These are phyloP conservation scores for Oldenlandia corymbosa DNA, from an alignment of 257 asterid species.

Conservation along the genomic window DNA sequence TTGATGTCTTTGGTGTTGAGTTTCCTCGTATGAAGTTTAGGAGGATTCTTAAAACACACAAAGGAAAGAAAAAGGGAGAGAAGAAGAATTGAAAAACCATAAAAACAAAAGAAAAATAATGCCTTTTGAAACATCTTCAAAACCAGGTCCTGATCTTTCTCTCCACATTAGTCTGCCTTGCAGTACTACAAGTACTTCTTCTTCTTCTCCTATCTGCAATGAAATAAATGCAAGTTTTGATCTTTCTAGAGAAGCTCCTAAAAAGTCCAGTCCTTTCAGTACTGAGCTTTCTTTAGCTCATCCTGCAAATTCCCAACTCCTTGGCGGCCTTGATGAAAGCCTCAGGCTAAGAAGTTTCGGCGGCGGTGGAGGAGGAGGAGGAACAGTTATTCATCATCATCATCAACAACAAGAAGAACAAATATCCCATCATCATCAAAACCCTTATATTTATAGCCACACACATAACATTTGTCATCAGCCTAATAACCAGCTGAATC, in stretches of 20 bases:
- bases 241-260: slow-evolving; percentile 10
- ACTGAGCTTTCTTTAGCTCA: slow-evolving; percentile 73
- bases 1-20: slow-evolving; percentile 14
- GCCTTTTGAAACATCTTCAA: slow-evolving; percentile 47
- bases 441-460: slow-evolving; percentile 33
- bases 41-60: slow-evolving; percentile 1
- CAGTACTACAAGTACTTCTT: slow-evolving; percentile 21
- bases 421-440: slow-evolving; percentile 33
- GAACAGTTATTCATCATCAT: too few relatives aligned
- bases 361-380: slow-evolving; percentile 5
- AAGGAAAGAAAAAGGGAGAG: not conserved
- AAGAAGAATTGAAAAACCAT: not conserved
- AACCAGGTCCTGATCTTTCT: slow-evolving; percentile 67
- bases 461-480: slow-evolving; percentile 4
- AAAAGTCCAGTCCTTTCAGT: slow-evolving; percentile 3
- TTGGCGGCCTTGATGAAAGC: slow-evolving; percentile 13
- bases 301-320: slow-evolving; percentile 22
- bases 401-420: slow-evolving; percentile 21
- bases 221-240: slow-evolving; percentile 25
- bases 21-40: slow-evolving; percentile 21
- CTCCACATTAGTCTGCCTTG: slow-evolving; percentile 73
- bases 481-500: slow-evolving; percentile 26
- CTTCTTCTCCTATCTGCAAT: slow-evolving; percentile 32
- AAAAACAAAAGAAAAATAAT: slow-evolving; percentile 11
- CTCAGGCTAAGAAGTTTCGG: slow-evolving; percentile 13